Percentiles rank a stretch among this genome's conserved stretches.
Evolutionary conservation across 1,284 basidiomycete species (phyloP).

Genomic region (Coriolopsis trogii): DNA sequence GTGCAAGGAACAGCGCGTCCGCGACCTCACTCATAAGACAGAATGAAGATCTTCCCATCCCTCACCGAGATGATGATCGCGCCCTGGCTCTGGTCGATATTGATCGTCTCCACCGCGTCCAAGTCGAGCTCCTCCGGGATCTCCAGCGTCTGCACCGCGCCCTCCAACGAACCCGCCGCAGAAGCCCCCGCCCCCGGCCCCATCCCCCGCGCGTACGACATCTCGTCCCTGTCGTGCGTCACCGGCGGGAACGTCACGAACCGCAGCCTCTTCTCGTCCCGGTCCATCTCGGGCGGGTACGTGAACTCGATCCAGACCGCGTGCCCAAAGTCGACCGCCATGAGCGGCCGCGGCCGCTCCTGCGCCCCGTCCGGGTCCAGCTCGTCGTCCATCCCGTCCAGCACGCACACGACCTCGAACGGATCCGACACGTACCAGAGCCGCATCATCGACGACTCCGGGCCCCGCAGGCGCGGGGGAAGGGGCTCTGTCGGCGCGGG

Average conservation of each 20-base stretch:
- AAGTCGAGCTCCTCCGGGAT: conserved; percentile 66
- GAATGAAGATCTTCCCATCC: conserved; percentile 70
- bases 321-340: conserved; percentile 79
- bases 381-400: conserved; percentile 47
- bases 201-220: conserved; percentile 14
- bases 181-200: background rate
- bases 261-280: conserved; percentile 51
- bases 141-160: conserved; percentile 60
- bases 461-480: background rate
- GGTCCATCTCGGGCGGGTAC: conserved; percentile 34
- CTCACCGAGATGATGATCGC: conserved; percentile 70
- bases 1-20: background rate
- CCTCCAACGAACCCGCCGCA: conserved; percentile 37
- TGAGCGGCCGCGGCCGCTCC: conserved; percentile 64
- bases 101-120: conserved; percentile 69
- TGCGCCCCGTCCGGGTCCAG: conserved; percentile 32
- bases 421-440: conserved; percentile 72
- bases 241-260: conserved; percentile 74
- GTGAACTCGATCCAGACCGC: conserved; percentile 73
- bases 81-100: conserved; percentile 75
- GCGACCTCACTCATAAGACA: conserved; percentile 60
- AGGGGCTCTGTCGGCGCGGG: background rate
- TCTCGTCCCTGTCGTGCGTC: conserved; percentile 21
- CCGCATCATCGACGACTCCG: conserved; percentile 47
- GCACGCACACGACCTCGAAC: conserved; percentile 70